Evolutionary conservation across 2,329 filamentous ascomycete genomes (phyloP), one percentile per base, ranked within the genome.

Genomic region (Alternaria sp.): DNA sequence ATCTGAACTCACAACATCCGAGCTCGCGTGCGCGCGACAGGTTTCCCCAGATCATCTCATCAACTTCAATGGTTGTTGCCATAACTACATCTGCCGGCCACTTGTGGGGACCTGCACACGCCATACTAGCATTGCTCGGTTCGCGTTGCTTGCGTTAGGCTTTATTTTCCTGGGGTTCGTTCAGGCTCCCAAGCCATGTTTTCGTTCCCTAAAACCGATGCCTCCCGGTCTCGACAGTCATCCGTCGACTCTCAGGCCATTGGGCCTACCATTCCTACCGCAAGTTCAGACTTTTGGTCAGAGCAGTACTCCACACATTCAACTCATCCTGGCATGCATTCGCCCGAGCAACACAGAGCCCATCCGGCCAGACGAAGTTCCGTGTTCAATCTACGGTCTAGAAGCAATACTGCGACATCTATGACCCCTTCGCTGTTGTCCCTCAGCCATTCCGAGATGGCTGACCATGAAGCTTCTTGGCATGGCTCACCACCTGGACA

Each of bases 331-430:
- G 75, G 70, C 19, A 63, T 74, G 57, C 71, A 74, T 43, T 79
- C 75, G 25, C 73, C 77, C 53, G 76, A 79, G 52, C 77, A 68
- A 53, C 63, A 66, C 46, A 70, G 68, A 66, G 59, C 64, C 17
- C 57, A 68, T 25, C 55, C 66, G 7, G 67, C 64, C 32, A 78
- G 73, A 59, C 70, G 79, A 61, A 75, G 62, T 47, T 80, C 78
- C 10, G 74, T 81, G 3, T 80, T 81, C 59, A 78, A 72, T 21
- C 62, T 80, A 30, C 75, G 79, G 40, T 77, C 77, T 8, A 71
- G 79, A 55, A 80, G 78, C 47, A 80, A 80, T 23, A 81, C 79
- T 8, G 70, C 73, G 32, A 70, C 68, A 15, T 80, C 78, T n/a
- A 70, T 67, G n/a, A 67, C 72, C 9, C 78, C 77, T 23, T 77